Percentiles rank a stretch among this genome's conserved stretches.
phyloP scores from a whole-genome alignment of 176 grass and related monocot species.

The Urochloa ruziziensis region DNA sequence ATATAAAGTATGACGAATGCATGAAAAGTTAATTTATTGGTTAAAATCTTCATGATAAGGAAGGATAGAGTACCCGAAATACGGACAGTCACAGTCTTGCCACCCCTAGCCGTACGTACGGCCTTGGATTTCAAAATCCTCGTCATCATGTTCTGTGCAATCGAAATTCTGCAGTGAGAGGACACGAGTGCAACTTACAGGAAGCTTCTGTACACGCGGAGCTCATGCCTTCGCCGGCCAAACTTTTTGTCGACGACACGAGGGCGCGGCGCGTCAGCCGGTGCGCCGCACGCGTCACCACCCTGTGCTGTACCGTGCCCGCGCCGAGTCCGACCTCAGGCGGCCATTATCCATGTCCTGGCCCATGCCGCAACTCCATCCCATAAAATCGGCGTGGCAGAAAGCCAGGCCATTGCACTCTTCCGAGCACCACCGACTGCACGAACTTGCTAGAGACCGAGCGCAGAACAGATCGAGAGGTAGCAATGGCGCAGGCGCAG shows the following conservation, averaged over 20 bases:
- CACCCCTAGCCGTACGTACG: too few relatives aligned
- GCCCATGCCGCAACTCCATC: too few relatives aligned
- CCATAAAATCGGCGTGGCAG: not conserved
- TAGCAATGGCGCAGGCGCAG: conserved; percentile 17
- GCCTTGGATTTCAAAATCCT: too few relatives aligned
- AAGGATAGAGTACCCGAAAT: too few relatives aligned
- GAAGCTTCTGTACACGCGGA: not conserved
- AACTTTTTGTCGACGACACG: not conserved
- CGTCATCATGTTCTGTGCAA: too few relatives aligned
- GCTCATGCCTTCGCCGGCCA: not conserved
- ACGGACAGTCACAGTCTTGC: too few relatives aligned
- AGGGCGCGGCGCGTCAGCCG: not conserved
- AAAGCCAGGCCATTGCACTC: too few relatives aligned
- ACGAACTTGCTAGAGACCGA: not conserved
- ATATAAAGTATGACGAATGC: too few relatives aligned
- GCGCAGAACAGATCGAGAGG: not conserved
- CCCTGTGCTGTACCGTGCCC: not conserved
- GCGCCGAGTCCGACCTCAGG: not conserved
- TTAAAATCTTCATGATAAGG: too few relatives aligned
- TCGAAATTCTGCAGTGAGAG: not conserved
- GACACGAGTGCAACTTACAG: not conserved
- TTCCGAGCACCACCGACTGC: not conserved
- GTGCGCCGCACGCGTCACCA: not conserved
- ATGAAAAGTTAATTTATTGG: too few relatives aligned
- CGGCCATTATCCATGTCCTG: not conserved